phyloP scores from a whole-genome alignment of 2,329 filamentous ascomycete species.

The Didymella lethalis region DNA sequence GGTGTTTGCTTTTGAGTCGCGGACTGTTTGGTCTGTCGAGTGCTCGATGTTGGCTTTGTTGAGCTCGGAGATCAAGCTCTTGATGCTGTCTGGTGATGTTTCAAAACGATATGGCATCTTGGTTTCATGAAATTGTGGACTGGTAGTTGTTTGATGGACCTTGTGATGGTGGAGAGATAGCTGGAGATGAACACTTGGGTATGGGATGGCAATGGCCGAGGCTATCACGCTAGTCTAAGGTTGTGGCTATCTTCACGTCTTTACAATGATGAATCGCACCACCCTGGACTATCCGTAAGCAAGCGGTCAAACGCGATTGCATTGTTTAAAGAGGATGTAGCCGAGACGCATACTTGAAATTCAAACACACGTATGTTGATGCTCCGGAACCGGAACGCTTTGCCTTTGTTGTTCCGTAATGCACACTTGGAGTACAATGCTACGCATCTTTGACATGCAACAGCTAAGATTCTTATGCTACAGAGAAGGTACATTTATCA shows the following conservation, averaged over 20 bases:
- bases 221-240: conserved; percentile 2
- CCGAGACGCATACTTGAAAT: background rate
- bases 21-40: conserved; percentile 19
- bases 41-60: conserved; percentile 11
- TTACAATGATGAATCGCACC: background rate
- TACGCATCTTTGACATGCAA: background rate
- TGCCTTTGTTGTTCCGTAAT: background rate
- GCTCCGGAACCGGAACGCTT: background rate
- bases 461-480: conserved; percentile 9
- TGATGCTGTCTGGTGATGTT: conserved; percentile 1
- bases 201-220: conserved; percentile 4
- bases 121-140: background rate
- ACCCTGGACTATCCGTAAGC: background rate
- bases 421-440: background rate
- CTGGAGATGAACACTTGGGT: conserved; percentile 1
- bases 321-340: background rate
- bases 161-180: conserved; percentile 1
- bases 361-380: background rate
- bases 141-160: background rate
- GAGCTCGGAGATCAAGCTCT: background rate
- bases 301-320: background rate
- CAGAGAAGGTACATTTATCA: conserved; percentile 12
- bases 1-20: conserved; percentile 33
- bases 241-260: background rate
- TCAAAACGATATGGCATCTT: conserved; percentile 11